Evolutionary conservation across 2,329 filamentous ascomycete genomes (phyloP).

Genomic region (Curvularia spicifera): DNA sequence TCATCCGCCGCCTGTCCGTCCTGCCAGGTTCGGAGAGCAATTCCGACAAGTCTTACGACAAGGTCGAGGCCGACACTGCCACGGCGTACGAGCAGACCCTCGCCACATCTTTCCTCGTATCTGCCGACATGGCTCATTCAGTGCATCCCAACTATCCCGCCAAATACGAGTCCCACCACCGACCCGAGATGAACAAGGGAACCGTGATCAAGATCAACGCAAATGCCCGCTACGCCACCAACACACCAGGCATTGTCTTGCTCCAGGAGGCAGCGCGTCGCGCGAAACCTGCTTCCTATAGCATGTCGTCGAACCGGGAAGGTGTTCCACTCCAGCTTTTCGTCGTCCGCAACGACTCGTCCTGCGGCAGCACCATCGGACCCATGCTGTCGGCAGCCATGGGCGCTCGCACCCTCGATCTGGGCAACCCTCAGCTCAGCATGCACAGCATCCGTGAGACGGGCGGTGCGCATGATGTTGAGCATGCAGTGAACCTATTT

Average conservation of each 20-base stretch:
- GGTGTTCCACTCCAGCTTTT: conserved; percentile 92
- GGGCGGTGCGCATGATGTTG: conserved; percentile 84
- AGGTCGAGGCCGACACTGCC: conserved; percentile 62
- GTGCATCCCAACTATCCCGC: conserved; percentile 92
- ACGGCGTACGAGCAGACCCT: conserved; percentile 95
- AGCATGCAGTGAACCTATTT: conserved; percentile 84
- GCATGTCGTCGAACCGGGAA: conserved; percentile 55
- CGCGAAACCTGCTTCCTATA: conserved; percentile 59
- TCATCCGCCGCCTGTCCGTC: conserved; percentile 84
- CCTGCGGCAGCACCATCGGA: conserved; percentile 94
- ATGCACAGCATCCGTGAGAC: conserved; percentile 99
- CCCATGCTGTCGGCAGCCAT: conserved; percentile 92
- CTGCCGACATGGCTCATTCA: conserved; percentile 96
- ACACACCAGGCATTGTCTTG: conserved; percentile 91
- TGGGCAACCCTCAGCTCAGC: conserved; percentile 91
- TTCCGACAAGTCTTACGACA: conserved; percentile 71
- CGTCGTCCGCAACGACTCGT: conserved; percentile 93
- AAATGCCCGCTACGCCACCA: conserved; percentile 95
- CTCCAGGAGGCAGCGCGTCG: conserved; percentile 81
- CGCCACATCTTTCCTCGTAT: conserved; percentile 88
- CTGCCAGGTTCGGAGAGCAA: conserved; percentile 67
- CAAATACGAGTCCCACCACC: conserved; percentile 91
- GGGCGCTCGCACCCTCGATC: conserved; percentile 85
- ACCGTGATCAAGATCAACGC: conserved; percentile 98
- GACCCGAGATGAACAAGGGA: conserved; percentile 94